A percentile compares a stretch with the other conserved stretches of the same genome.
Conservation (phyloP, 2,329 filamentous ascomycete genomes). For the Penicillium sp. region DNA sequence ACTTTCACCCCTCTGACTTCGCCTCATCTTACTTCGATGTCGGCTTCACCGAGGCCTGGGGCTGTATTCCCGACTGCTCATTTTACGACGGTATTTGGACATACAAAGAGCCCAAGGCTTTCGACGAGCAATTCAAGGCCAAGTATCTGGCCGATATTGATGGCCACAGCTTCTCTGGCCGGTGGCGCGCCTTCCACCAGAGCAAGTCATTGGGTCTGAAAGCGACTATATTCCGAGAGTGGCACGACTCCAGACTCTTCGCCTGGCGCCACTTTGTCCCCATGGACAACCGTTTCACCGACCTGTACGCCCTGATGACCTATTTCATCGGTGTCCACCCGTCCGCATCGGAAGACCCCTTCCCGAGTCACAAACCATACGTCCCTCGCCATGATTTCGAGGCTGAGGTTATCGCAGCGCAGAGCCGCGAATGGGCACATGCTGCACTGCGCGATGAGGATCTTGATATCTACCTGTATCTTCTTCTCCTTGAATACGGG, state of each 20-base stretch:
- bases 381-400: conserved; percentile 31
- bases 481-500: conserved; percentile 51
- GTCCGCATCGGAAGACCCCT: conserved; percentile 5
- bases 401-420: conserved; percentile 32
- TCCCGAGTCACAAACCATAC: conserved; percentile 15
- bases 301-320: conserved; percentile 47
- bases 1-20: conserved; percentile 22
- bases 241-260: conserved; percentile 50
- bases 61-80: conserved; percentile 36
- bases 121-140: conserved; percentile 33
- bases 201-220: conserved; percentile 49
- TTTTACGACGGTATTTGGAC: conserved; percentile 30
- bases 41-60: conserved; percentile 32
- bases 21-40: conserved; percentile 35
- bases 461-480: conserved; percentile 54
- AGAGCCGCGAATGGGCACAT: conserved; percentile 36
- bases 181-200: conserved; percentile 43
- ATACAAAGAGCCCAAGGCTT: conserved; percentile 24
- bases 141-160: conserved; percentile 39
- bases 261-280: conserved; percentile 52
- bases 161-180: conserved; percentile 39
- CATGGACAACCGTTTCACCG: conserved; percentile 49
- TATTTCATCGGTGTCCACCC: conserved; percentile 46
- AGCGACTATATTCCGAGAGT: conserved; percentile 52
- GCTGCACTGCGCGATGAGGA: conserved; percentile 45